phyloP scores from a whole-genome alignment of 148 eudicot genomes.

The Amaranthus cruentus region DNA sequence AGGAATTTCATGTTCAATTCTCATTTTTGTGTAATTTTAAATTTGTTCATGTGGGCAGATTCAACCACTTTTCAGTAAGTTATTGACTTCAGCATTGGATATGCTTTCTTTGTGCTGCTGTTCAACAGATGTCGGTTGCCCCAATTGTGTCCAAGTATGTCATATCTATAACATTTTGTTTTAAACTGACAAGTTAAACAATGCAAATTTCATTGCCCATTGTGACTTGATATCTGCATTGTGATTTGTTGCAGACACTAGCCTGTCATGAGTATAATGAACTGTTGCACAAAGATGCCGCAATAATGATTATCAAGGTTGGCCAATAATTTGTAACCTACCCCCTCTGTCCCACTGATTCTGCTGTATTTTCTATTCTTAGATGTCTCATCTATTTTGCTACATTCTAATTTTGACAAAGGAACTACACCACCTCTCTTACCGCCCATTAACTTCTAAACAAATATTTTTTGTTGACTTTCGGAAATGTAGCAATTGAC shows the following conservation, averaged over 20 bases:
- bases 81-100: conserved; percentile 73
- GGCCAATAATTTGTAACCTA: conserved; percentile 10
- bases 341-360: not conserved
- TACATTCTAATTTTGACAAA: too few species aligned
- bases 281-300: conserved; percentile 89
- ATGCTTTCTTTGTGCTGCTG: conserved; percentile 79
- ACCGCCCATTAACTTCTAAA: too few species aligned
- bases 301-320: conserved; percentile 82
- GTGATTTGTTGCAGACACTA: conserved; percentile 40
- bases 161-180: not conserved
- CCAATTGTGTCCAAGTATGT: conserved; percentile 80
- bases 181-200: not conserved
- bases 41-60: conserved; percentile 35
- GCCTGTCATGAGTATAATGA: conserved; percentile 84
- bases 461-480: too few species aligned
- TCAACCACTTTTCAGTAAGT: conserved; percentile 65
- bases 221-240: conserved; percentile 6
- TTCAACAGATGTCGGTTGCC: conserved; percentile 72
- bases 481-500: too few species aligned
- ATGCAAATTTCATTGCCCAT: not conserved
- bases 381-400: too few species aligned
- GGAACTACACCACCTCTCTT: too few species aligned
- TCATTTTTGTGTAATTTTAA: not conserved
- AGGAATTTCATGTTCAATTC: not conserved
- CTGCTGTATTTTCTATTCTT: too few species aligned